Conservation (phyloP, 139 green algal species). For the Tetraselmis chui region DNA sequence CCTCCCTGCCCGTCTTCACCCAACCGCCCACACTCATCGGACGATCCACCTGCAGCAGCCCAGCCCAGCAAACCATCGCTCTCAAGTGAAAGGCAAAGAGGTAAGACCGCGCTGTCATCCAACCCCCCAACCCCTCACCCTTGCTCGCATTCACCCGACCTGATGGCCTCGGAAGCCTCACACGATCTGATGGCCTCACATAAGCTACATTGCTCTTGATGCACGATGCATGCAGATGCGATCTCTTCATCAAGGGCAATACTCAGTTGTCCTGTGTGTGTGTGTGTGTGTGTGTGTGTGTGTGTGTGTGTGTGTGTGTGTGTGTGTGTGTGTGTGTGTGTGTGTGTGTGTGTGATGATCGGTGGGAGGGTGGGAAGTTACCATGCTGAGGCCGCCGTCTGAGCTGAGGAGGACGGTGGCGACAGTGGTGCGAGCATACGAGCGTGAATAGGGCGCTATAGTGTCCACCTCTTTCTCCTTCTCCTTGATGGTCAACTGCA, state of each 20-base stretch:
- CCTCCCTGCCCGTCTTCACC: conserved; percentile 94
- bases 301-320: too few relatives aligned
- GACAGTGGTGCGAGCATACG: conserved; percentile 46
- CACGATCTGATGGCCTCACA: too few relatives aligned
- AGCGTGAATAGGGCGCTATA: conserved; percentile 44
- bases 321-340: too few relatives aligned
- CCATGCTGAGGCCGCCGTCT: conserved; percentile 57
- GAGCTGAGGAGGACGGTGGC: conserved; percentile 46
- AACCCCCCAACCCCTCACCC: not conserved
- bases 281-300: too few relatives aligned
- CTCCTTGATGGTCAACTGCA: conserved; percentile 21
- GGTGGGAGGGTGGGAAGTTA: too few relatives aligned
- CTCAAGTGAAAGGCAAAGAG: not conserved
- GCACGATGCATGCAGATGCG: too few relatives aligned
- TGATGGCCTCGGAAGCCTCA: not conserved
- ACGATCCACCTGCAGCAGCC: conserved; percentile 46
- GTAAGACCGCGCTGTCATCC: not conserved
- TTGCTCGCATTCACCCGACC: not conserved
- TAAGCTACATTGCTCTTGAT: too few relatives aligned
- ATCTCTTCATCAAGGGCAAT: too few relatives aligned
- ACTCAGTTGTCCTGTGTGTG: too few relatives aligned
- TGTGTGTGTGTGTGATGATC: too few relatives aligned
- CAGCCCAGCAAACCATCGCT: not conserved
- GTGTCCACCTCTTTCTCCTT: conserved; percentile 25
- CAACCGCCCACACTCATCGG: conserved; percentile 88